Percentiles rank a stretch among this genome's conserved stretches.
Conservation (phyloP, 1,284 basidiomycete genomes). For the Inonotus hispidus region DNA sequence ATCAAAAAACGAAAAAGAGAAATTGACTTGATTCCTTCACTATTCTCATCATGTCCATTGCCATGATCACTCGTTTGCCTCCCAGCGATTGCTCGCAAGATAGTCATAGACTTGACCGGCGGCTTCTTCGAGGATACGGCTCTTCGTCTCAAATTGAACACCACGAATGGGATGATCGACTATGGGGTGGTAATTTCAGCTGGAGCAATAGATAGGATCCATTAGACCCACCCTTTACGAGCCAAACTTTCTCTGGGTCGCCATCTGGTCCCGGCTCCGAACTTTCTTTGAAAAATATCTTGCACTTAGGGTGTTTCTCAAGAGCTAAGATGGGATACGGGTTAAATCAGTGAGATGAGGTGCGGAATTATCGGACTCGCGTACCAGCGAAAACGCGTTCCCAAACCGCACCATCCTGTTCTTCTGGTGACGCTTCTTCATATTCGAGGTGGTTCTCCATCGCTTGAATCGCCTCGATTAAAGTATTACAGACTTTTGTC, state of each 20-base stretch:
- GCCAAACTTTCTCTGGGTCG: conserved; percentile 1
- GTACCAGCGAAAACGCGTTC: background rate
- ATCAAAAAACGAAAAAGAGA: too few relatives aligned
- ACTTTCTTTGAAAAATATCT: background rate
- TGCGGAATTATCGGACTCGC: background rate
- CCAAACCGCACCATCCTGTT: background rate
- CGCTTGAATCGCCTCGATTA: background rate
- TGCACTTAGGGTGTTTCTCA: background rate
- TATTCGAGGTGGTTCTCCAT: conserved; percentile 1
- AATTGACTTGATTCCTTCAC: background rate
- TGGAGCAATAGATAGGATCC: background rate
- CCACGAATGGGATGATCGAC: background rate
- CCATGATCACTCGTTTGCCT: background rate
- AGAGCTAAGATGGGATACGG: background rate
- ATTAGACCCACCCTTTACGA: background rate
- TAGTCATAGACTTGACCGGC: conserved; percentile 5
- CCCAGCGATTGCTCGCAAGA: background rate
- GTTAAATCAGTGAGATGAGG: background rate
- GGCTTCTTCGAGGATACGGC: conserved; percentile 3
- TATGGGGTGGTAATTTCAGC: background rate
- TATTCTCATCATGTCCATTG: too few relatives aligned
- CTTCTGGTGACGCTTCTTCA: background rate
- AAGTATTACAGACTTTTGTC: background rate
- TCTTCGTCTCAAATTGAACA: conserved; percentile 6
- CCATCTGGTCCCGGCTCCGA: background rate